A percentile compares a stretch with the other conserved stretches of the same genome.
Evolutionary conservation across 306 rosid species (phyloP).

Genomic region (Geum urbanum): DNA sequence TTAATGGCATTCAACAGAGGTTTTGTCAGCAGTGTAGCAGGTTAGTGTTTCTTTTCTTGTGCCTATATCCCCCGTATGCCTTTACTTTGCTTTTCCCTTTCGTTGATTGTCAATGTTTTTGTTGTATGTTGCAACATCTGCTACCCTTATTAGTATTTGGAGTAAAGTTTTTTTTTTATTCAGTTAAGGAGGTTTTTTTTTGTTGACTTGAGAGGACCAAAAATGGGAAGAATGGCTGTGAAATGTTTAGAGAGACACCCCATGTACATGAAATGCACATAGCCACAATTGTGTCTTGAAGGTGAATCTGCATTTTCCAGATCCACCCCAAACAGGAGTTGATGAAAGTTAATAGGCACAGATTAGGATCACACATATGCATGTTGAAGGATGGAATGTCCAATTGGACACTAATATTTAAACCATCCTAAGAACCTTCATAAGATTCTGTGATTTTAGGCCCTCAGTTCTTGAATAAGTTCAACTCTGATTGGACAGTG

Average conservation of each 20-base stretch:
- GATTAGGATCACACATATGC: slow-evolving; percentile 1
- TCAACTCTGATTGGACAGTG: not conserved
- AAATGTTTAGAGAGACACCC: not conserved
- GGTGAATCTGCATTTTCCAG: not conserved
- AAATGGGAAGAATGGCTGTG: not conserved
- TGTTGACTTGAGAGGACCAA: slow-evolving; percentile 2
- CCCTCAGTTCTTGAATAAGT: slow-evolving; percentile 8
- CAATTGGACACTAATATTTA: not conserved
- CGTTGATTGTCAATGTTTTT: not conserved
- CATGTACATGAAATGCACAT: not conserved
- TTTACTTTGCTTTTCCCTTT: not conserved
- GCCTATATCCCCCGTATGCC: not conserved
- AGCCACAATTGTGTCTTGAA: not conserved
- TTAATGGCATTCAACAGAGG: slow-evolving; percentile 76
- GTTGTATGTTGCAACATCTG: not conserved
- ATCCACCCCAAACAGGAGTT: not conserved
- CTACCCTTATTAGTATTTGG: not conserved
- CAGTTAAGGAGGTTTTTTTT: not conserved
- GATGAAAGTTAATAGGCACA: not conserved
- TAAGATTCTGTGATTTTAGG: slow-evolving; percentile 5
- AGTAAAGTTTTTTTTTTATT: not conserved
- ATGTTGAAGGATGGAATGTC: not conserved
- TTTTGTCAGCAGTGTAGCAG: slow-evolving; percentile 93
- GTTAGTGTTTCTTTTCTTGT: slow-evolving; percentile 27
- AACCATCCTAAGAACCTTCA: not conserved